Evolutionary conservation across 768 basidiomycete species (phyloP).

Genomic region (Leccinum variicolor): DNA sequence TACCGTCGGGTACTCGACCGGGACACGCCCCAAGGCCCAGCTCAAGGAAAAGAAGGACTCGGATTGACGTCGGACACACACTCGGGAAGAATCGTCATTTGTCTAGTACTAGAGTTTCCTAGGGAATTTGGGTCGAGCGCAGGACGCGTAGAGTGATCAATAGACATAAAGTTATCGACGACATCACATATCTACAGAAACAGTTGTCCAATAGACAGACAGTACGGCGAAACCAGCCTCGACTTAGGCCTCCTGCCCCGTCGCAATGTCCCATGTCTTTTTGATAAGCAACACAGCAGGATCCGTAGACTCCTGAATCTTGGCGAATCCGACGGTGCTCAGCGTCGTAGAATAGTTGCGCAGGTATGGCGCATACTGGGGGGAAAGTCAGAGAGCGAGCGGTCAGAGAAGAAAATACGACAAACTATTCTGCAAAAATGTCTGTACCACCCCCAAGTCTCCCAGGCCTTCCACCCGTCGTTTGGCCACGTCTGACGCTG

Average conservation of each 20-base stretch:
- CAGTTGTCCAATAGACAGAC: not conserved
- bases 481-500: conserved; percentile 65
- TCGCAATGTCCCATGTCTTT: conserved; percentile 69
- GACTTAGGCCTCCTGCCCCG: conserved; percentile 49
- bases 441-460: conserved; percentile 88
- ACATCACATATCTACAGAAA: not conserved
- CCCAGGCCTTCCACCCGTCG: conserved; percentile 81
- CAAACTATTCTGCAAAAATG: conserved; percentile 83
- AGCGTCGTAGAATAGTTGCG: conserved; percentile 72
- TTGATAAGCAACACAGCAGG: conserved; percentile 56
- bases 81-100: not conserved
- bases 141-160: conserved; percentile 6
- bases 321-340: conserved; percentile 63
- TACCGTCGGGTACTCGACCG: conserved; percentile 61
- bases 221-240: not conserved
- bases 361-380: conserved; percentile 76
- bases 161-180: conserved; percentile 19
- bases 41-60: conserved; percentile 27
- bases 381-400: conserved; percentile 1
- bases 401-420: conserved; percentile 6
- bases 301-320: conserved; percentile 55
- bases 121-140: not conserved
- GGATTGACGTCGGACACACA: conserved; percentile 20
- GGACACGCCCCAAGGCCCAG: conserved; percentile 4
- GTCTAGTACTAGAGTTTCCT: not conserved